phyloP scores from a whole-genome alignment of 805 yeast species.

The Monosporozyma aquatica region DNA sequence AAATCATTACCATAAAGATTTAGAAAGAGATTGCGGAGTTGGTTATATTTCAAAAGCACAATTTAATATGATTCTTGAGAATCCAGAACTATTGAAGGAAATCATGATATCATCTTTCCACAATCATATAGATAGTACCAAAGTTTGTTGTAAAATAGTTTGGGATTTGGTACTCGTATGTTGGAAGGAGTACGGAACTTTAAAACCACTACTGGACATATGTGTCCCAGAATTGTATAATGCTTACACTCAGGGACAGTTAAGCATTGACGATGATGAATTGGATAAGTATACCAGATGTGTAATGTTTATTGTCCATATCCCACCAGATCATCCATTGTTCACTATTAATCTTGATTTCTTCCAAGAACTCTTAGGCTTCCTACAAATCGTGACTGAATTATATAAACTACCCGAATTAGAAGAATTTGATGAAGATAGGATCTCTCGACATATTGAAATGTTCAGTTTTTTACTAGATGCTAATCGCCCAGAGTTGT shows the following conservation, averaged over 20 bases:
- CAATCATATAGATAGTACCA: slow-evolving; percentile 49
- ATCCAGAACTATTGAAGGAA: slow-evolving; percentile 53
- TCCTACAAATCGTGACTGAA: slow-evolving; percentile 56
- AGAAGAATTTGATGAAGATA: slow-evolving; percentile 77
- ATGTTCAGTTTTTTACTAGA: slow-evolving; percentile 69
- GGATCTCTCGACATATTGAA: slow-evolving; percentile 70
- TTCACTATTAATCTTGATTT: slow-evolving; percentile 41
- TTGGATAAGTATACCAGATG: slow-evolving; percentile 16
- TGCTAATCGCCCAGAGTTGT: slow-evolving; percentile 69
- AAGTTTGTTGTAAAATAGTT: slow-evolving; percentile 53
- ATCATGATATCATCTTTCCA: slow-evolving; percentile 63
- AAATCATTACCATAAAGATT: slow-evolving; percentile 47
- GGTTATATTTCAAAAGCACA: slow-evolving; percentile 63
- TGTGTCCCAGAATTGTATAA: slow-evolving; percentile 23
- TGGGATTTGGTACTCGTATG: slow-evolving; percentile 48
- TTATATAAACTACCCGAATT: slow-evolving; percentile 69
- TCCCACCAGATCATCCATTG: slow-evolving; percentile 53
- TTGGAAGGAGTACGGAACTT: slow-evolving; percentile 13
- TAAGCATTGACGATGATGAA: slow-evolving; percentile 20
- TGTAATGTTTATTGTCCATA: slow-evolving; percentile 14
- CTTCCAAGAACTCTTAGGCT: slow-evolving; percentile 47
- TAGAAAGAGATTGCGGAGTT: slow-evolving; percentile 45
- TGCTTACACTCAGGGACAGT: slow-evolving; percentile 19
- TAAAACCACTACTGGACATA: slow-evolving; percentile 15
- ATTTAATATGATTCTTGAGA: slow-evolving; percentile 48